Evolutionary conservation across 805 yeast genomes (phyloP), one percentile per base, ranked within the genome.

Genomic region (Cyberlindnera saturnus): DNA sequence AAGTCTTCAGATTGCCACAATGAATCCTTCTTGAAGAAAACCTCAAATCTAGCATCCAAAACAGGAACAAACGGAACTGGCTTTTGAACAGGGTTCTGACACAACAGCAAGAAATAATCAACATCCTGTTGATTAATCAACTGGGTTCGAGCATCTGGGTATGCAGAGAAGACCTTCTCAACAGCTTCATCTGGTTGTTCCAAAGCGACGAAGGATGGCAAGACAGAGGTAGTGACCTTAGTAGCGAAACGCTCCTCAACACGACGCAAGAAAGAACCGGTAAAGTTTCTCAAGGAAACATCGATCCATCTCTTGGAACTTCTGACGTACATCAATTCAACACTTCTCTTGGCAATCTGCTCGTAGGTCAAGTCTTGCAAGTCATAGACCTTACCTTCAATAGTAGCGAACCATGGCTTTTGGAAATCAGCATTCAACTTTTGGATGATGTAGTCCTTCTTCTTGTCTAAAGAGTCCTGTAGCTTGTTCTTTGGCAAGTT

Each of bases 11-110:
- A 86, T 76, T 93, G 99, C 99, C 99, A 93, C 65, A 93, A 75
- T 28, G 98, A 91, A 68, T 93, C 99, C 73, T 93, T 93, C 81
- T 93, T 93, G 80, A 93, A 93, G 78, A 86, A 93, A 62, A 83
- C 81, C 67, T 93, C 97, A 59, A 93, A 88, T 72, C 87, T 85
- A 53, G 87, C 95, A 62, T 93, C 96, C 64, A 93, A 75, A 17
- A 87, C 85, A 40, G 99, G 99, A 56, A 93, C 90, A 56, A 93
- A 93, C 51, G 99, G 99, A 62, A 89, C 96, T 30, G 99, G 99
- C 71, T 93, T 93, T 71, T 91, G 97, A 48, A 69, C 60, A 56
- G 96, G 96, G 61, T 81, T 81, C 52, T 81, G 74, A 63, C 96
- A 86, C 58, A 83, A 73, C 64, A 79, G 78, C 67, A 93, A 75